Evolutionary conservation across 2,329 filamentous ascomycete species (phyloP), one percentile per base, ranked within the genome.

Genomic region (Diaporthe citrichinensis): DNA sequence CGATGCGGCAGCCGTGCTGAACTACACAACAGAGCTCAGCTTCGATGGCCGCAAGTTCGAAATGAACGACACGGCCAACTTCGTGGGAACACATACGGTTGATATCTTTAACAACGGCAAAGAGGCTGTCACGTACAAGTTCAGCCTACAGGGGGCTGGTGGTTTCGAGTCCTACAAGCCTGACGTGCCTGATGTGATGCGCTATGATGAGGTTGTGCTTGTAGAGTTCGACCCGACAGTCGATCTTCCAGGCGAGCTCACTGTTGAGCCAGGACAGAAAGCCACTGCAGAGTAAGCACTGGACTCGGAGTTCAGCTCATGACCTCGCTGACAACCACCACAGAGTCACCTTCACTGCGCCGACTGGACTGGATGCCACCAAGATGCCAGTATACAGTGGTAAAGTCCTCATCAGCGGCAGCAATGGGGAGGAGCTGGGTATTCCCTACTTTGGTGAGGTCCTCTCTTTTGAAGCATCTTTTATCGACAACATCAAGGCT

Each of bases 41-140:
- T 86, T 84, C 20, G 58, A 62, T 17, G 34, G 57, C 25, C 83
- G 85, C 41, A 85, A 86, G 14, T 86, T 90, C 62, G 83, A 86
- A 15, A 84, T 90, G 73, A 88, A 87, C 69, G 89, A 90, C 74
- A 89, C 87, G 0, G 82, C 85, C 57, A 77, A 86, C 71, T 87
- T 90, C 75, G 78, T 78, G 31, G 28, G 25, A 8, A 39, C 28
- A 69, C 78, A 76, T 34, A 41, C 61, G 4, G 74, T 77, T 23
- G 55, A 73, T 6, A 73, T 77, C 8, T 57, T 69, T 8, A 76
- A 77, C 46, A 51, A 53, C 46, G 71, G 73, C 17, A 67, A 71
- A 3, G 76, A 73, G 39, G 49, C 49, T 17, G 73, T 76, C 1
- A 61, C 76, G 1, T 77, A 77, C n/a, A 71, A 62, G 12, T 77